Base-by-base conservation (phyloP, 2,329 filamentous ascomycete genomes). In the Aspergillus pseudoterreus region DNA sequence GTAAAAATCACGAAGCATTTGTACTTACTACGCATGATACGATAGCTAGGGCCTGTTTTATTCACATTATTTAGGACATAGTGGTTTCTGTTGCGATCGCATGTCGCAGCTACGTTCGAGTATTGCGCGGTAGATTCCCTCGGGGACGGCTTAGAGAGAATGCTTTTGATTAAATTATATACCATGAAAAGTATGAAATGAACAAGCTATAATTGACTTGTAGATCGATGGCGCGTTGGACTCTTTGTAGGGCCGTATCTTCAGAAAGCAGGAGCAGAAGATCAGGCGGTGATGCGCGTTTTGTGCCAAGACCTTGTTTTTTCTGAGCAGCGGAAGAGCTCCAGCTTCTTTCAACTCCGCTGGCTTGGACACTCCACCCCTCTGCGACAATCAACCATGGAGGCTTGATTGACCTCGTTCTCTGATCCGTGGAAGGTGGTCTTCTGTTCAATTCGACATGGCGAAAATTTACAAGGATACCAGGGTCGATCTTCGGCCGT, bases 391-490 rank as follows among this genome's bases (percentile, higher is more conserved):
- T 42, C 53, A 59, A 61, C 57, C 63, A 70, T 70, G 67, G 67
- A 63, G 61, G 59, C 57, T 55, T 70, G 62, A 68, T 50, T 45
- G 58, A 54, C 59, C 55, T 45, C 27, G 55, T 50, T 52, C 38
- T 50, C 45, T 49, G 55, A 45, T 53, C 56, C 50, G 56, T 55
- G 54, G 54, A 62, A 59, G 55, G 54, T 54, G 49, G 44, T 57
- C 55, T 52, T 43, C 48, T 51, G 43, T 42, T 42, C 56, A 60
- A 54, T 58, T 52, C 63, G 74, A 66, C 67, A 87, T 87, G 86
- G 83, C 79, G 76, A 78, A 77, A 82, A 78, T 89, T 73, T 94
- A 88, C 79, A 92, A 91, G 77, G 90, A 95, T 80, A 90, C 88
- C 70, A 85, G 88, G 70, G 78, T 95, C 72, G 90, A 89, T 71